These are phyloP conservation scores for Gentiana macrophylla DNA, from an alignment of 257 asterid genomes.

Conservation along the genomic window DNA sequence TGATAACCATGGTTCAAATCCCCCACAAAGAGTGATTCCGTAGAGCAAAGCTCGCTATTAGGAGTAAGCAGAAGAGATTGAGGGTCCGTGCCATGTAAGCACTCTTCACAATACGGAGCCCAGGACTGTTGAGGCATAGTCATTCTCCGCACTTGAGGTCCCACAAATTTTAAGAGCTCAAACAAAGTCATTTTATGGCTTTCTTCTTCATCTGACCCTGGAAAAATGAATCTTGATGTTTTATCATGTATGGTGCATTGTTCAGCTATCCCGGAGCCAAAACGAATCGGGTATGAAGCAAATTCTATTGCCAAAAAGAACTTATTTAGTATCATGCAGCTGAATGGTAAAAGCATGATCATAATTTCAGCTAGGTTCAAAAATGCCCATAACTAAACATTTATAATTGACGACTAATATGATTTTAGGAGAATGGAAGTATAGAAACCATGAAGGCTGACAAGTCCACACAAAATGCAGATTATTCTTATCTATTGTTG, in stretches of 20 bases:
- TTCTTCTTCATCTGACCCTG: constrained; percentile 44
- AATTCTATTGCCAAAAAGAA: constrained; percentile 31
- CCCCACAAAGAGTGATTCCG: constrained; percentile 33
- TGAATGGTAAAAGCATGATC: background rate
- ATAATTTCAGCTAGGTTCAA: background rate
- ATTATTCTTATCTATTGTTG: background rate
- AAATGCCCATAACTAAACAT: background rate
- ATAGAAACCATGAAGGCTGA: too few relatives aligned
- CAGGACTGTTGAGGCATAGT: constrained; percentile 29
- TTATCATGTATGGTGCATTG: constrained; percentile 46
- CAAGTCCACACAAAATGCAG: too few relatives aligned
- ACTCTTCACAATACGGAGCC: constrained; percentile 16
- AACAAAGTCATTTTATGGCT: constrained; percentile 28
- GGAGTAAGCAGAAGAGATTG: constrained; percentile 44
- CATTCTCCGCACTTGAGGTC: constrained; percentile 26
- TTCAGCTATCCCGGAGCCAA: constrained; percentile 55
- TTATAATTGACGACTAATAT: background rate
- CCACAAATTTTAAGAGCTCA: constrained; percentile 32
- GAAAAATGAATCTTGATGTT: constrained; percentile 45
- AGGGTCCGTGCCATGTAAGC: constrained; percentile 21
- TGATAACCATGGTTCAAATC: constrained; percentile 16
- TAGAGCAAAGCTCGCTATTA: constrained; percentile 32
- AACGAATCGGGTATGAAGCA: constrained; percentile 25
- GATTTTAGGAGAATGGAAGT: background rate
- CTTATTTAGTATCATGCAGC: background rate